Percentiles rank a stretch among this genome's conserved stretches.
Conservation (phyloP, 129 eudicot genomes). For the Artemisia tridentata region DNA sequence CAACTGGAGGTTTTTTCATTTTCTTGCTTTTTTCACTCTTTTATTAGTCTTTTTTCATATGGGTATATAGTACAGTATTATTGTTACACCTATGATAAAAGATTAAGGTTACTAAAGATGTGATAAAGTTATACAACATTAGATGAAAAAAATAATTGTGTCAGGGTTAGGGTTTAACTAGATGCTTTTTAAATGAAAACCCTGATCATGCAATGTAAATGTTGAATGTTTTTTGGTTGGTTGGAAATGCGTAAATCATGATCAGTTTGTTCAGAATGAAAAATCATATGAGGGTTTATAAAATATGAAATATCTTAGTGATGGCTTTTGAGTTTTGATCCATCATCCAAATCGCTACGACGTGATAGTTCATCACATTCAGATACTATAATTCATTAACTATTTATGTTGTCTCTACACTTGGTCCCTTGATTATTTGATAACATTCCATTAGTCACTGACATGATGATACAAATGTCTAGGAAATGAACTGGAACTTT, state of each 20-base stretch:
- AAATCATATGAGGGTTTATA: background rate
- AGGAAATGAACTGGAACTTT: too few species aligned
- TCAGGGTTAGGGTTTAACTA: constrained; percentile 27
- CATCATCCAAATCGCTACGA: too few species aligned
- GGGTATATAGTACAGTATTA: background rate
- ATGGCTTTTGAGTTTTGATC: too few species aligned
- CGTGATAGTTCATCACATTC: too few species aligned
- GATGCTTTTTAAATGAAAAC: background rate
- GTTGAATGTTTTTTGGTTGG: background rate
- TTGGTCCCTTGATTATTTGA: too few species aligned
- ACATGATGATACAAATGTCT: too few species aligned
- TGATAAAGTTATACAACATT: constrained; percentile 4
- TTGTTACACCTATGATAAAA: background rate
- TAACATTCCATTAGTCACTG: too few species aligned
- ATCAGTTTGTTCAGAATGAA: background rate
- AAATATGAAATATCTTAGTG: background rate
- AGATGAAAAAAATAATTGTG: background rate
- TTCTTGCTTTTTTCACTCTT: background rate
- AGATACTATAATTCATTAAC: too few species aligned
- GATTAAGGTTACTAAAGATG: background rate
- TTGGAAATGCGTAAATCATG: background rate
- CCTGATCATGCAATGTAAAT: constrained; percentile 6
- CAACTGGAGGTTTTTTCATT: constrained; percentile 66
- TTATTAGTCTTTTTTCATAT: background rate
- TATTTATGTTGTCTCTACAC: too few species aligned